Percentiles rank a stretch among this genome's conserved stretches.
phyloP scores from a whole-genome alignment of 163 green algal species.

The Scenedesmus sp. region DNA sequence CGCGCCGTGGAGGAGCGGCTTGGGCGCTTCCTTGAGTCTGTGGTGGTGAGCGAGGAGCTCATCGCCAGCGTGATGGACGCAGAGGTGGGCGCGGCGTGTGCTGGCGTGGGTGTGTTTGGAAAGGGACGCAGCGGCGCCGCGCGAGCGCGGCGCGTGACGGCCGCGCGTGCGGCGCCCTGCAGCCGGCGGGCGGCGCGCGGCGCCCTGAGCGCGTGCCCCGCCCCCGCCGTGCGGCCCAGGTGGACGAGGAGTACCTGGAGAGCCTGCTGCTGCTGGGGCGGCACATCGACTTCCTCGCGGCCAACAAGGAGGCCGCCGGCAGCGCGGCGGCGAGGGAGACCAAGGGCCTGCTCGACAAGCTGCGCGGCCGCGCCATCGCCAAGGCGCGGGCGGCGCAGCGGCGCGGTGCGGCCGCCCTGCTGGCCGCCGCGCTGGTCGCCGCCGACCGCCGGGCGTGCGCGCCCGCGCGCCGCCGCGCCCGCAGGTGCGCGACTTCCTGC shows the following conservation, averaged over 20 bases:
- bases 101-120: neutral
- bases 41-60: constrained; percentile 88
- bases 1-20: constrained; percentile 74
- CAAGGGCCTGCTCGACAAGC: constrained; percentile 88
- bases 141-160: too few relatives aligned
- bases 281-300: constrained; percentile 79
- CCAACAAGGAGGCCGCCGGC: constrained; percentile 44
- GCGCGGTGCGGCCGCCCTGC: too few relatives aligned
- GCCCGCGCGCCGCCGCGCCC: too few relatives aligned
- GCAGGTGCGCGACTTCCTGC: constrained; percentile 85
- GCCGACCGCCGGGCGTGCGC: too few relatives aligned
- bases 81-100: constrained; percentile 58
- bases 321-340: constrained; percentile 73
- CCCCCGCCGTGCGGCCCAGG: too few relatives aligned
- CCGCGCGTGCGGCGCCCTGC: too few relatives aligned
- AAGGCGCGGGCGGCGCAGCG: constrained; percentile 55
- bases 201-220: too few relatives aligned
- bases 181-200: too few relatives aligned
- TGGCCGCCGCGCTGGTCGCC: too few relatives aligned
- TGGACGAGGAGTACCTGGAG: constrained; percentile 77
- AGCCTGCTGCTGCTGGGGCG: constrained; percentile 75
- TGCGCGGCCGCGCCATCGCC: constrained; percentile 80
- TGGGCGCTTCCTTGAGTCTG: constrained; percentile 83
- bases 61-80: constrained; percentile 82
- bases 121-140: too few relatives aligned